Percentiles rank a stretch among this genome's conserved stretches.
Evolutionary conservation across 2,329 filamentous ascomycete genomes (phyloP).

Genomic region (Fusarium pseudograminearum): DNA sequence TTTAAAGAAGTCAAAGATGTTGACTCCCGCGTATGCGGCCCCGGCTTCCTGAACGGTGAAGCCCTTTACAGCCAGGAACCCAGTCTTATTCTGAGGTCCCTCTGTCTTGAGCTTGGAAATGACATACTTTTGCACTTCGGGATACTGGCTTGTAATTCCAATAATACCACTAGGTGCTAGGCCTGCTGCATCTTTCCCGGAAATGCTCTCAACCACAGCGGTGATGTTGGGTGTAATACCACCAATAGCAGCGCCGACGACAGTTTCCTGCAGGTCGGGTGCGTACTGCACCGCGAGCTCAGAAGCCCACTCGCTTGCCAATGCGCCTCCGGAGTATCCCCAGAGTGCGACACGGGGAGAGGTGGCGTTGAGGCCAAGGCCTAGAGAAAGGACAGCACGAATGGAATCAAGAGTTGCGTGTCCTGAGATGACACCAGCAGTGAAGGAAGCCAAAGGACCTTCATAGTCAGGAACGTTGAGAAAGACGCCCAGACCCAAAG

Average conservation of each 20-base stretch:
- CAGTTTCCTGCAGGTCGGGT: constrained; percentile 58
- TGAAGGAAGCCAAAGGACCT: constrained; percentile 58
- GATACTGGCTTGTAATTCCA: constrained; percentile 42
- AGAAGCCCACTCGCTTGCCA: constrained; percentile 65
- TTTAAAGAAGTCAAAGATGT: constrained; percentile 38
- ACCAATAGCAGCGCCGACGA: constrained; percentile 63
- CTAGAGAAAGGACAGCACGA: constrained; percentile 55
- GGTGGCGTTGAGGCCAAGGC: constrained; percentile 47
- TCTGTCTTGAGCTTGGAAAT: constrained; percentile 37
- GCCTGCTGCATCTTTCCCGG: constrained; percentile 44
- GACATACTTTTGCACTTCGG: constrained; percentile 29
- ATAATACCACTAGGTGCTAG: constrained; percentile 39
- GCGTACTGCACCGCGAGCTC: constrained; percentile 66
- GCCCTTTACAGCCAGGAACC: constrained; percentile 35
- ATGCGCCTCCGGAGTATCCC: constrained; percentile 68
- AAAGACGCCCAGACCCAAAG: constrained; percentile 34
- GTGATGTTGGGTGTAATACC: constrained; percentile 59
- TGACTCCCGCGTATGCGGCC: constrained; percentile 9
- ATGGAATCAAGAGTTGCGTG: constrained; percentile 60
- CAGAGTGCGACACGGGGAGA: constrained; percentile 58
- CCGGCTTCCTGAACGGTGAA: constrained; percentile 26
- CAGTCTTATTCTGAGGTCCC: constrained; percentile 38
- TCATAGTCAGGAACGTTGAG: constrained; percentile 62
- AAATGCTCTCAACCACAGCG: constrained; percentile 51
- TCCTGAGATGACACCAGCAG: constrained; percentile 57